phyloP scores from a whole-genome alignment of 768 basidiomycete genomes.

The Trametes cingulata region DNA sequence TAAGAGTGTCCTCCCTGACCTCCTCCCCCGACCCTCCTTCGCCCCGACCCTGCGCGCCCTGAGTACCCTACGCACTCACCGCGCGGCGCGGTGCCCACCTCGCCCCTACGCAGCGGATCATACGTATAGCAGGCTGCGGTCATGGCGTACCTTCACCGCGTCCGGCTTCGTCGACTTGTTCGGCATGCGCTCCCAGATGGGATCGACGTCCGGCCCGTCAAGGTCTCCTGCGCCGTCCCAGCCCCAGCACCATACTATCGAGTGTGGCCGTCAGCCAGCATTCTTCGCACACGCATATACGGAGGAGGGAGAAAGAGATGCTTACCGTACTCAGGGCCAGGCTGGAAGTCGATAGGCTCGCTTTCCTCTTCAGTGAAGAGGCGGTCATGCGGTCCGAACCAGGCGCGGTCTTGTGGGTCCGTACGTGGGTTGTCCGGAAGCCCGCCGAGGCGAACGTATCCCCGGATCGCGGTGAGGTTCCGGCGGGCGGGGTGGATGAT shows the following conservation, averaged over 20 bases:
- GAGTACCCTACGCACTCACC: background rate
- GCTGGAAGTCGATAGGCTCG: slow-evolving; percentile 70
- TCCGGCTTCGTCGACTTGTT: slow-evolving; percentile 58
- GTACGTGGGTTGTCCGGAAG: slow-evolving; percentile 94
- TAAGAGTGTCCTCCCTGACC: background rate
- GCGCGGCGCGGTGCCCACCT: too few relatives aligned
- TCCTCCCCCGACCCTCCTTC: background rate
- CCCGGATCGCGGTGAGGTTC: slow-evolving; percentile 95
- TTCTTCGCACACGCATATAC: background rate
- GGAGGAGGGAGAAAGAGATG: slow-evolving; percentile 24
- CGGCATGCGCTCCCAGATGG: slow-evolving; percentile 90
- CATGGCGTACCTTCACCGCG: slow-evolving; percentile 71
- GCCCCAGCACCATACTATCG: slow-evolving; percentile 99
- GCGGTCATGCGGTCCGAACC: slow-evolving; percentile 97
- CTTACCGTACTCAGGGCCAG: slow-evolving; percentile 87
- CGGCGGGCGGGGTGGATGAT: slow-evolving; percentile 89
- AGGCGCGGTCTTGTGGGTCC: slow-evolving; percentile 95
- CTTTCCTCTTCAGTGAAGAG: slow-evolving; percentile 89
- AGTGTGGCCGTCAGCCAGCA: slow-evolving; percentile 6
- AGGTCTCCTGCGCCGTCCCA: slow-evolving; percentile 99
- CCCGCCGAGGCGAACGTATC: slow-evolving; percentile 93
- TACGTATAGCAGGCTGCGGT: slow-evolving; percentile 32
- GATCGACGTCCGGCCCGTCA: slow-evolving; percentile 96
- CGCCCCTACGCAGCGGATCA: background rate
- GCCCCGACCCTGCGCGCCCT: background rate